Evolutionary conservation across 2,329 filamentous ascomycete genomes (phyloP), one percentile per base, ranked within the genome.

Genomic region (Drechslerella dactyloides): DNA sequence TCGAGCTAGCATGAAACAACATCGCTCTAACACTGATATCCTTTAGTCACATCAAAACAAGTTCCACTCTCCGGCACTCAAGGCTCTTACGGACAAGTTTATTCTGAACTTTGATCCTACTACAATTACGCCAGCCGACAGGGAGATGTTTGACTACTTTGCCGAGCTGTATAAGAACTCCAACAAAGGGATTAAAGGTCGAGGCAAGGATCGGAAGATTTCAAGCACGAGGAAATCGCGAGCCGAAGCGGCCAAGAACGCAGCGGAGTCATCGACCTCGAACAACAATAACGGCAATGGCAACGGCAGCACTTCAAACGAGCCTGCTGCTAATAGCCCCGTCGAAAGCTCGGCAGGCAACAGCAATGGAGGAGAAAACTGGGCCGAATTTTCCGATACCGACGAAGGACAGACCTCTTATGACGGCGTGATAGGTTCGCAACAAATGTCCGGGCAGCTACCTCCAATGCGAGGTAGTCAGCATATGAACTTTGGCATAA

Each of bases 121-220:
- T 40, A 81, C 83, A 3, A 86, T 93, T n/a, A 82, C 82, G 10
- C 82, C 85, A 0, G 84, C 87, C 40, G 91, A 97, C 76, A 87
- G 86, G 73, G 88, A 91, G 69, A 83, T 97, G 56, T 91, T 90
- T 82, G 86, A 89, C 75, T 96, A 96, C 81, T 94, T 97, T 78
- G 85, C 88, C 2, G 84, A 84, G 0, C 83, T 96, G n/a, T 97
- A 96, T 84, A 96, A 96, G 83, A 96, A 97, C 81, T 93, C 90
- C 81, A 97, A 97, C 84, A 96, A 96, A 80, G 94, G 94, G 0
- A 97, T 97, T 83, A 97, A 97, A 81, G 94, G 94, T 10, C 87
- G 94, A 51, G 94, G 94, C 48, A 94, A 93, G 78, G 90, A 93
- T 76, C 84, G 91, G 64, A 87, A 87, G 66, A 89, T 92, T 57